Evolutionary conservation across 1,139 yeast genomes (phyloP).

Genomic region (Candida anutae): DNA sequence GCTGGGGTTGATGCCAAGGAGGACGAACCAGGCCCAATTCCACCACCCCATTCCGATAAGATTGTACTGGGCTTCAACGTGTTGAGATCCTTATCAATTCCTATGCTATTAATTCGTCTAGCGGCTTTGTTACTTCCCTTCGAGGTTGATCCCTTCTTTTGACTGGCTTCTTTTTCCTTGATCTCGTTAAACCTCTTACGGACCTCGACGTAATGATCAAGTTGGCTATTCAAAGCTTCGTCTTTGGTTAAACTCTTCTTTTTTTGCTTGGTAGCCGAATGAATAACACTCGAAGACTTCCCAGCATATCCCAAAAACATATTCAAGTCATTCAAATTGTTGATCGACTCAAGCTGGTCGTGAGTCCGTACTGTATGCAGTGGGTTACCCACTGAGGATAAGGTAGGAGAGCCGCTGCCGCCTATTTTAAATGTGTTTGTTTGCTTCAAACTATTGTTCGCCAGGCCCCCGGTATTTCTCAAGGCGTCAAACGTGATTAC

Average conservation of each 20-base stretch:
- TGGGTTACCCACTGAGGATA: too few relatives aligned
- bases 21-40: constrained; percentile 1
- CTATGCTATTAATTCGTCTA: background rate
- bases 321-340: constrained; percentile 36
- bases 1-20: constrained; percentile 1
- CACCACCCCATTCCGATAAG: too few relatives aligned
- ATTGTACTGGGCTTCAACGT: too few relatives aligned
- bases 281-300: constrained; percentile 32
- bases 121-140: background rate
- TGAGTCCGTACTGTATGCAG: constrained; percentile 10
- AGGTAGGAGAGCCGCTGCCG: background rate
- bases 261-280: constrained; percentile 30
- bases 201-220: constrained; percentile 25
- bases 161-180: constrained; percentile 11
- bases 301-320: constrained; percentile 34
- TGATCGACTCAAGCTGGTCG: constrained; percentile 35
- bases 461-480: constrained; percentile 6
- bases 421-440: constrained; percentile 2
- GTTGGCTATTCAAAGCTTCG: constrained; percentile 24
- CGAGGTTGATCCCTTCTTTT: background rate
- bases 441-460: background rate
- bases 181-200: constrained; percentile 18
- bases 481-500: constrained; percentile 40
- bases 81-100: background rate
- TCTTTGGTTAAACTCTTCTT: constrained; percentile 8